Percentiles rank a stretch among this genome's conserved stretches.
Evolutionary conservation across 352 stramenopile species (phyloP).

Genomic region (Halophytophthora polymorphica): DNA sequence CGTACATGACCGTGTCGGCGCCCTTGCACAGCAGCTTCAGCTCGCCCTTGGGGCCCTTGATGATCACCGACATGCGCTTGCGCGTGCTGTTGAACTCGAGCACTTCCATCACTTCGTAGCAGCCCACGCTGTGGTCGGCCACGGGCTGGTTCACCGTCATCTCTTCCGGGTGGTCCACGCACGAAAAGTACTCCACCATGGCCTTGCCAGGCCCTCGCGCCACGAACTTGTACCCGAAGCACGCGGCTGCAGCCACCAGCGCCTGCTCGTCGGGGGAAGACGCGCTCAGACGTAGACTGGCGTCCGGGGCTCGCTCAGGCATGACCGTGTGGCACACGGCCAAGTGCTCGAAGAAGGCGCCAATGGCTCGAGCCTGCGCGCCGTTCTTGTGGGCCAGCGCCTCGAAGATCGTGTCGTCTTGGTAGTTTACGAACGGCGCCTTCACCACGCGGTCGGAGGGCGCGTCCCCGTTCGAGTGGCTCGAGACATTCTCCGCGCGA

Average conservation of each 20-base stretch:
- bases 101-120: conserved; percentile 90
- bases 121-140: conserved; percentile 24
- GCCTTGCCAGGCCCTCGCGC: conserved; percentile 68
- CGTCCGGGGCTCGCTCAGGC: conserved; percentile 91
- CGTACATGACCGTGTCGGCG: conserved; percentile 89
- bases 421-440: conserved; percentile 86
- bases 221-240: conserved; percentile 84
- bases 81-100: conserved; percentile 94
- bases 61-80: conserved; percentile 95
- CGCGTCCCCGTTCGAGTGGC: conserved; percentile 14
- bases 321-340: conserved; percentile 97
- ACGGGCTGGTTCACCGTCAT: conserved; percentile 30
- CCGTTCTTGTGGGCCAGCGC: conserved; percentile 35
- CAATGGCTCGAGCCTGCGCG: conserved; percentile 48
- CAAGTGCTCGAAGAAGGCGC: conserved; percentile 84
- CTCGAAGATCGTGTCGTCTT: conserved; percentile 79
- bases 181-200: conserved; percentile 73
- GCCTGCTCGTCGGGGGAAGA: conserved; percentile 91
- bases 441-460: conserved; percentile 51
- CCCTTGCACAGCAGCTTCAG: conserved; percentile 86
- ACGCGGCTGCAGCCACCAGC: conserved; percentile 74
- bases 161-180: conserved; percentile 33
- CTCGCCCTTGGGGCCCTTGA: conserved; percentile 45
- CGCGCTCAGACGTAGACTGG: conserved; percentile 81
- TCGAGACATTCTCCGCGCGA: conserved; percentile 20